These are phyloP conservation scores for Dothidotthia symphoricarpi DNA, from an alignment of 2,329 filamentous ascomycete species.

Conservation along the genomic window DNA sequence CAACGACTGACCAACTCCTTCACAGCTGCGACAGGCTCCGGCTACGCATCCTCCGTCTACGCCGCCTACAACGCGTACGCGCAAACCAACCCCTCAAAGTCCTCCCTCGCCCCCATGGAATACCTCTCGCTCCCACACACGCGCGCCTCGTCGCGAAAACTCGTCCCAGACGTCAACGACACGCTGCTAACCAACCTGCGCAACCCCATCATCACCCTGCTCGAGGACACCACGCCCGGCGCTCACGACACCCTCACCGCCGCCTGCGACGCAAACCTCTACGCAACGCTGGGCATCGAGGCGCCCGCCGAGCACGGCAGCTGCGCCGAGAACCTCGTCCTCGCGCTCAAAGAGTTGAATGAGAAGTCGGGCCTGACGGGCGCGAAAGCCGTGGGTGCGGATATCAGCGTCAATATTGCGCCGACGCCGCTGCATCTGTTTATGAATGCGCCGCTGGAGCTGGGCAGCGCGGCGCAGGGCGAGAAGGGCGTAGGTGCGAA, in stretches of 20 bases:
- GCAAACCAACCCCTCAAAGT: constrained; percentile 30
- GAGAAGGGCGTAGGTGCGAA: constrained; percentile 28
- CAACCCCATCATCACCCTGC: constrained; percentile 47
- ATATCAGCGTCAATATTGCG: constrained; percentile 50
- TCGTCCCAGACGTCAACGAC: constrained; percentile 45
- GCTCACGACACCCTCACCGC: constrained; percentile 50
- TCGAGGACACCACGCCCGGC: constrained; percentile 47
- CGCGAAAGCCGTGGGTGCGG: constrained; percentile 47
- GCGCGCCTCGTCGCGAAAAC: constrained; percentile 43
- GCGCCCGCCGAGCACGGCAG: constrained; percentile 49
- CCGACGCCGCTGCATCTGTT: constrained; percentile 50
- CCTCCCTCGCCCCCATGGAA: constrained; percentile 45
- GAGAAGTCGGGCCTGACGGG: constrained; percentile 49
- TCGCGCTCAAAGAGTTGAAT: constrained; percentile 51
- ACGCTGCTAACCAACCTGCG: constrained; percentile 48
- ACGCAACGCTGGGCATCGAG: constrained; percentile 44
- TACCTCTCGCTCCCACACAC: constrained; percentile 50
- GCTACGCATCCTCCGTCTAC: constrained; percentile 49
- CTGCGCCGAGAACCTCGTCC: constrained; percentile 51
- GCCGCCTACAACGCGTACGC: constrained; percentile 52
- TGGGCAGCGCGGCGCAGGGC: constrained; percentile 10
- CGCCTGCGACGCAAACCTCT: constrained; percentile 49
- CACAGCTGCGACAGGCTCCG: constrained; percentile 47
- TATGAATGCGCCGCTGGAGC: constrained; percentile 35
- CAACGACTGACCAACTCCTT: background rate